These are phyloP conservation scores for Xerocomellus chrysenteron DNA, from an alignment of 768 basidiomycete species.

Conservation along the genomic window DNA sequence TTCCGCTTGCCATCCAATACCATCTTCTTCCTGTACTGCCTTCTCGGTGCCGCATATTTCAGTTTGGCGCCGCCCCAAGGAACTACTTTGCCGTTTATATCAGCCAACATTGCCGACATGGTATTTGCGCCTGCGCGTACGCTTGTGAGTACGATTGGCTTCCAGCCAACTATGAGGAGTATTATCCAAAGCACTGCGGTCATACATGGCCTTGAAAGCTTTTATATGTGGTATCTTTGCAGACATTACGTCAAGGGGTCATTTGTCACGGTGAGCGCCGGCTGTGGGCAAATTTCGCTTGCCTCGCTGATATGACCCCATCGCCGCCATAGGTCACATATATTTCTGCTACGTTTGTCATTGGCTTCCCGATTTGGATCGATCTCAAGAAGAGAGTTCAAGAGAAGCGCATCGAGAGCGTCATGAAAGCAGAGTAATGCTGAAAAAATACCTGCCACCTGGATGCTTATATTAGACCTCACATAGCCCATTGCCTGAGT, in stretches of 20 bases:
- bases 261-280: conserved; percentile 17
- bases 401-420: conserved; percentile 69
- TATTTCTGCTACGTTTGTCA: conserved; percentile 45
- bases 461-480: background rate
- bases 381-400: conserved; percentile 62
- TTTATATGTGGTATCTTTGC: conserved; percentile 34
- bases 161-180: conserved; percentile 9
- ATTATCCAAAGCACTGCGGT: conserved; percentile 1
- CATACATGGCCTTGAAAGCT: conserved; percentile 24
- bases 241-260: conserved; percentile 24
- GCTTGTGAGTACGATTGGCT: conserved; percentile 16
- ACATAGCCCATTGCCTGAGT: background rate
- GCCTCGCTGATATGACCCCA: background rate
- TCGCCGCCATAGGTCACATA: conserved; percentile 46
- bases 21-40: conserved; percentile 5
- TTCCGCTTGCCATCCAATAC: conserved; percentile 50
- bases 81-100: conserved; percentile 16
- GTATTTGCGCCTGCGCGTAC: conserved; percentile 23
- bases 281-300: background rate
- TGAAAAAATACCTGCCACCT: background rate
- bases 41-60: conserved; percentile 22
- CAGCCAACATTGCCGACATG: conserved; percentile 9
- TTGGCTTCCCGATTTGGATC: conserved; percentile 55
- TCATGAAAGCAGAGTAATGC: conserved; percentile 66
- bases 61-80: conserved; percentile 18